Percentiles rank a stretch among this genome's conserved stretches.
Conservation (phyloP, 2,329 filamentous ascomycete species). For the Alternaria infectoria region DNA sequence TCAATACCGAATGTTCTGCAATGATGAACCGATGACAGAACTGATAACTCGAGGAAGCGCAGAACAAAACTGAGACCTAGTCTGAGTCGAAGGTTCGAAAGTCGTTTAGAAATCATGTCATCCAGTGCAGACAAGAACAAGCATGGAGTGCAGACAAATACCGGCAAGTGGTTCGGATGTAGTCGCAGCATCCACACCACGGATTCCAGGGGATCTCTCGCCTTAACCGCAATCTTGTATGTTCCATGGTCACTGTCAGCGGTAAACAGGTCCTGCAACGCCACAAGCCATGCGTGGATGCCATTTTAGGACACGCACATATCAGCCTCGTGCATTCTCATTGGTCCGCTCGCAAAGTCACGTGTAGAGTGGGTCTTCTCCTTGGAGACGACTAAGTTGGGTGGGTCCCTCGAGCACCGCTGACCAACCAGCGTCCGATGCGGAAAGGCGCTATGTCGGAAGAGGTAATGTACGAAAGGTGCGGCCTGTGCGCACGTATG, state of each 20-base stretch:
- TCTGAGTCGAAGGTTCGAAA: too few species aligned
- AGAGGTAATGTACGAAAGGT: slow-evolving; percentile 22
- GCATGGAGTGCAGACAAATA: too few species aligned
- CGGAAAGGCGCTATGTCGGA: slow-evolving; percentile 7
- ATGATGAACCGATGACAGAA: too few species aligned
- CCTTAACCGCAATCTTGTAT: neutral
- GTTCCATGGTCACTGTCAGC: neutral
- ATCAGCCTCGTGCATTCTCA: neutral
- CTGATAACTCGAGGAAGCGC: too few species aligned
- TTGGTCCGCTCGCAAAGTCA: slow-evolving; percentile 16
- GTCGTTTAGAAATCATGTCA: too few species aligned
- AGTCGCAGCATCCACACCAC: neutral
- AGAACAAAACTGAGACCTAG: too few species aligned
- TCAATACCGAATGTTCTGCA: neutral
- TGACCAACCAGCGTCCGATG: slow-evolving; percentile 10
- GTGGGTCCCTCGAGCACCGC: neutral
- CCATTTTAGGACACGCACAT: neutral
- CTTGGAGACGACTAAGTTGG: neutral
- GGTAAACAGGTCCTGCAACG: neutral
- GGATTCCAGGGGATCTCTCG: neutral
- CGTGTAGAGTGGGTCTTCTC: neutral
- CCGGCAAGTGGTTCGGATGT: too few species aligned
- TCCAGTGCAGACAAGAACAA: too few species aligned
- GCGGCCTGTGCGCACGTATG: neutral
- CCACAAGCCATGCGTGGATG: neutral